Percentiles rank a stretch among this genome's conserved stretches.
phyloP scores from a whole-genome alignment of 2,329 filamentous ascomycete genomes.

The Teratosphaeria viscida region DNA sequence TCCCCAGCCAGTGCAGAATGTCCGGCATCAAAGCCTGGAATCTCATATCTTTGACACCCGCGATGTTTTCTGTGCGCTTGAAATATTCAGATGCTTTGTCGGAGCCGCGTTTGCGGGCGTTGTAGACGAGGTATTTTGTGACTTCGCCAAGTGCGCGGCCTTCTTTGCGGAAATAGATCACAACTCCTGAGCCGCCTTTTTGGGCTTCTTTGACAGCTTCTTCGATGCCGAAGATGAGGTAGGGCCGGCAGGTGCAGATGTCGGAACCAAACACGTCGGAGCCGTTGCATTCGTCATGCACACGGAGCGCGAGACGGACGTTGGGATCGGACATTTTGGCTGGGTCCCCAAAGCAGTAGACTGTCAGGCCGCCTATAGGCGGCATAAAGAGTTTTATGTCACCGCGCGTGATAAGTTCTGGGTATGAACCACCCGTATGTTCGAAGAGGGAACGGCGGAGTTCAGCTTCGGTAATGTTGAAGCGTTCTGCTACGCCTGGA shows the following conservation, averaged over 20 bases:
- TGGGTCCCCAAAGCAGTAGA: constrained; percentile 94
- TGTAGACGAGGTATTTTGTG: constrained; percentile 77
- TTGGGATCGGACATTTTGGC: constrained; percentile 86
- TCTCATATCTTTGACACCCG: constrained; percentile 90
- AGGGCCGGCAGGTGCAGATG: constrained; percentile 93
- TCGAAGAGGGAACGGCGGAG: constrained; percentile 84
- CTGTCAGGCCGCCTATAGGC: constrained; percentile 88
- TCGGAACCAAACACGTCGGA: constrained; percentile 97
- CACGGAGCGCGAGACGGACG: constrained; percentile 67
- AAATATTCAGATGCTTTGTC: constrained; percentile 86
- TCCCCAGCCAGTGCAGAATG: constrained; percentile 94
- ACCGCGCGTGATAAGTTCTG: constrained; percentile 85
- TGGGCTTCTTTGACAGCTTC: constrained; percentile 97
- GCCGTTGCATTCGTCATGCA: constrained; percentile 87
- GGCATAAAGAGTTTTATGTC: constrained; percentile 95
- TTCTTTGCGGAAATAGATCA: constrained; percentile 98
- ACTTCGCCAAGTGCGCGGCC: constrained; percentile 90
- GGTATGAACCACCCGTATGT: constrained; percentile 90
- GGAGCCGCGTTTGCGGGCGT: constrained; percentile 67
- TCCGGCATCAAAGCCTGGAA: constrained; percentile 93
- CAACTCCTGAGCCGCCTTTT: constrained; percentile 82
- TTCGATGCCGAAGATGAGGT: constrained; percentile 92
- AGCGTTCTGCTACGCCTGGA: constrained; percentile 67
- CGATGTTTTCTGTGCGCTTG: constrained; percentile 94
- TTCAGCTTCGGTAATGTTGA: constrained; percentile 87